Evolutionary conservation across 176 grass and related monocot species (phyloP), one percentile per base, ranked within the genome.

Genomic region (Avena insularis): DNA sequence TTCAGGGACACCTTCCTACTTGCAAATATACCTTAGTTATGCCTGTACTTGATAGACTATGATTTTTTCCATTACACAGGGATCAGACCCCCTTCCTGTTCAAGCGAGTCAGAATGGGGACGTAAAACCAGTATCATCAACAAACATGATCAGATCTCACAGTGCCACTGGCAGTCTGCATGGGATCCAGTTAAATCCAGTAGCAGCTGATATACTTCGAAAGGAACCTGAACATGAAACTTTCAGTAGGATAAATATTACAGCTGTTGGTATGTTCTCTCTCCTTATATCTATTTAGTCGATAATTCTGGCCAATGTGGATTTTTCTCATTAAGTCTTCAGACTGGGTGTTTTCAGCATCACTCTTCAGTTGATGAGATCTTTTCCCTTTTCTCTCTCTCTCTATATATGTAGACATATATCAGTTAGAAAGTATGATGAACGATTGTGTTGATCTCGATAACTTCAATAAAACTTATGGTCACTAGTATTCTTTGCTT

Each of bases 131-230:
- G 88, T 91, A 72, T 70, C 91, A 70, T 86, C 93, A 90, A 85
- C 90, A 31, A 88, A 86, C 90, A 93, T 98, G 90, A 95, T 98
- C 78, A 89, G 95, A 89, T 95, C 86, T 77, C 93, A 93, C 53
- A 98, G 93, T 91, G 91, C 89, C 79, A 90, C 93, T n/a, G 90
- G 95, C 77, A 91, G 92, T 86, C 81, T 98, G 35, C 95, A 95
- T 84, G 93, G 86, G 6, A 48, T 79, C 68, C 95, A 93, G 71
- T 93, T 81, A 84, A 92, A 98, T 79, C 95, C 95, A 50, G 75
- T 98, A 79, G 93, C 95, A 84, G 95, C 95, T 86, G 95, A 98
- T 89, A 93, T 98, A 83, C 91, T 98, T 84, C 86, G 95, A 82
- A 98, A 92, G 89, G 84, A 93, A 77, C 95, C 95, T 75, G 95